Evolutionary conservation across 768 basidiomycete genomes (phyloP), one percentile per base, ranked within the genome.

Genomic region (Crepidotus variabilis): DNA sequence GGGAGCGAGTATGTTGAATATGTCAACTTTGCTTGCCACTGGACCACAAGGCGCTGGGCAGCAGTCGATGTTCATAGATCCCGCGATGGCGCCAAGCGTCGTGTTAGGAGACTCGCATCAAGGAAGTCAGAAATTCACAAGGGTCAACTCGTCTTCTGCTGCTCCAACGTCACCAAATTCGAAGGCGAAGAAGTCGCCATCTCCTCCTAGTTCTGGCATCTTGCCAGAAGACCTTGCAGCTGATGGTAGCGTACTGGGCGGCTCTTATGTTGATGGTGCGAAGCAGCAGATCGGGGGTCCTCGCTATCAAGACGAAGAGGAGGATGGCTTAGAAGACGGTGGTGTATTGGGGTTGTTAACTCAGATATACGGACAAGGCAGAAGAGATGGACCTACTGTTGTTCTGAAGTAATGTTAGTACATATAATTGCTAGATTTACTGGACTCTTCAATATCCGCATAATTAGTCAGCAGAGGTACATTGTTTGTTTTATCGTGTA

Each of bases 301-400:
- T 48, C 80, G 81, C 22, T 83, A 71, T 20, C 81, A 80, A 9
- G 73, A 84, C 14, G 78, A 87, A 47, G 85, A 85, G 10, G 89
- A 86, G 4, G 87, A 87, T 22, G 76, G 71, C 18, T 64, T 89
- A 59, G 84, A 84, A 64, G 92, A 94, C 70, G 90, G 83, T 0
- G 94, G 94, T 16, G 87, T 97, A 60, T 72, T 96, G 59, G 92
- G 90, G 20, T 66, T 97, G 60, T 67, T 97, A 63, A 88, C 91
- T 45, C 88, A 95, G 75, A 94, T 97, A 51, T 93, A 95, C 70
- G 84, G 81, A 48, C 75, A 43, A 11, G 80, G 62, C 47, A 76
- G 81, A 54, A 77, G 74, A 58, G 82, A 84, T 48, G 79, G 77
- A 55, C 77, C 78, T 54, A 71, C 75, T 5, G 74, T 79, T 47